Evolutionary conservation across 805 yeast genomes (phyloP).

Genomic region (Zygoascus biomembranicola): DNA sequence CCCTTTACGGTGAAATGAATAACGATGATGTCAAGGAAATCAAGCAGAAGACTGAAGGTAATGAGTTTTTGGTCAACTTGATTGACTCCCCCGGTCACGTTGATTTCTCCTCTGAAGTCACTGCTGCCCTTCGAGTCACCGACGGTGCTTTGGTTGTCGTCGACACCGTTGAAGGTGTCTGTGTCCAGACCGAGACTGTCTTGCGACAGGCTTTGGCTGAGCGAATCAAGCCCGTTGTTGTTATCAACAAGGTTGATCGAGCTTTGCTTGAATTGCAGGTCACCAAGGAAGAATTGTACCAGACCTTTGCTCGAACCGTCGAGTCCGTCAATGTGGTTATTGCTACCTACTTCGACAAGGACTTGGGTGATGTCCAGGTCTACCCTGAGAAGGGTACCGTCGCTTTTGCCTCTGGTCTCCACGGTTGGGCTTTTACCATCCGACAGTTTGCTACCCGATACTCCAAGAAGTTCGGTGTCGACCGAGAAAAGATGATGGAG

Average conservation of each 20-base stretch:
- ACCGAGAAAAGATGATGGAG: constrained; percentile 95
- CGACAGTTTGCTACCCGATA: constrained; percentile 98
- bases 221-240: constrained; percentile 98
- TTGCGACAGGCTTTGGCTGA: constrained; percentile 98
- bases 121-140: constrained; percentile 99
- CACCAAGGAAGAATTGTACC: constrained; percentile 97
- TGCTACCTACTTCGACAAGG: constrained; percentile 86
- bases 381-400: constrained; percentile 99
- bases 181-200: constrained; percentile 99
- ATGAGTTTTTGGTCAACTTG: constrained; percentile 93
- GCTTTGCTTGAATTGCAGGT: constrained; percentile 98
- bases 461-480: constrained; percentile 99
- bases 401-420: constrained; percentile 99
- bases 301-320: constrained; percentile 96
- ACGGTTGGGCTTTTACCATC: constrained; percentile 99
- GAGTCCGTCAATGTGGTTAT: constrained; percentile 99
- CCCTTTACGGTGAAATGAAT: constrained; percentile 80
- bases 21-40: constrained; percentile 83
- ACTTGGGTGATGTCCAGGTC: constrained; percentile 93
- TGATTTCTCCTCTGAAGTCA: constrained; percentile 99
- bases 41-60: constrained; percentile 86
- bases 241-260: constrained; percentile 99
- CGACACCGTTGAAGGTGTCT: constrained; percentile 99
- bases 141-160: constrained; percentile 99
- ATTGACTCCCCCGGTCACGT: constrained; percentile 99